Conservation (phyloP, 1,139 yeast species). For the Hansenula lynferdii region DNA sequence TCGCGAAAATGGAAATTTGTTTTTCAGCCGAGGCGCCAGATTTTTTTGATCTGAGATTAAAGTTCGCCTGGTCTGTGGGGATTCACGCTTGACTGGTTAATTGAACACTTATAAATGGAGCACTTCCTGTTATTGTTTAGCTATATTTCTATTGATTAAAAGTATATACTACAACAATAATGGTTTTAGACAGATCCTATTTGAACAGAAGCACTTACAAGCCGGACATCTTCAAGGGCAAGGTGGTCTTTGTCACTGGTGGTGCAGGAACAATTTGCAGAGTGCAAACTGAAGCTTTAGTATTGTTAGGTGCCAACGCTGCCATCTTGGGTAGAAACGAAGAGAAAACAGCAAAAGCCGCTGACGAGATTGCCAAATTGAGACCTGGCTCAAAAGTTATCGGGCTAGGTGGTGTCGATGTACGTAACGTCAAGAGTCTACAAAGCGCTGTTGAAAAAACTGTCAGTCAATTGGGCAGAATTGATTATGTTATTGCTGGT, state of each 20-base stretch:
- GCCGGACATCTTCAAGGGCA: conserved; percentile 66
- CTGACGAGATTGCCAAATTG: conserved; percentile 53
- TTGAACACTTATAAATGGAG: neutral
- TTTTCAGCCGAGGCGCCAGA: neutral
- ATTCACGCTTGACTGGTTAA: neutral
- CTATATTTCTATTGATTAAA: no score
- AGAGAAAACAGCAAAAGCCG: conserved; percentile 60
- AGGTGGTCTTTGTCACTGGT: conserved; percentile 88
- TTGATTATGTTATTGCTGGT: conserved; percentile 87
- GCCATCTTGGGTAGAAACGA: conserved; percentile 76
- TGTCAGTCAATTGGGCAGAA: conserved; percentile 59
- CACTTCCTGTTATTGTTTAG: no score
- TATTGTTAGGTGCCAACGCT: conserved; percentile 79
- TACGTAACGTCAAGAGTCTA: conserved; percentile 58
- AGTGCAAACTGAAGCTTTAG: conserved; percentile 80
- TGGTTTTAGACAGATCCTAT: conserved; percentile 21
- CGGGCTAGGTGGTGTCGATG: conserved; percentile 70
- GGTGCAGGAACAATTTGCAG: conserved; percentile 94
- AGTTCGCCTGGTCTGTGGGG: no score
- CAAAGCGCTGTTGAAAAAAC: conserved; percentile 59
- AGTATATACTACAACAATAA: neutral
- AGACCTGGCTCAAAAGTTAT: conserved; percentile 61
- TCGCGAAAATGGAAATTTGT: no score
- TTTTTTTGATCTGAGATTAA: no score
- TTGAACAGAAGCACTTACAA: conserved; percentile 33